These are phyloP conservation scores for Chondrostereum purpureum DNA, from an alignment of 1,284 basidiomycete genomes.

Conservation along the genomic window DNA sequence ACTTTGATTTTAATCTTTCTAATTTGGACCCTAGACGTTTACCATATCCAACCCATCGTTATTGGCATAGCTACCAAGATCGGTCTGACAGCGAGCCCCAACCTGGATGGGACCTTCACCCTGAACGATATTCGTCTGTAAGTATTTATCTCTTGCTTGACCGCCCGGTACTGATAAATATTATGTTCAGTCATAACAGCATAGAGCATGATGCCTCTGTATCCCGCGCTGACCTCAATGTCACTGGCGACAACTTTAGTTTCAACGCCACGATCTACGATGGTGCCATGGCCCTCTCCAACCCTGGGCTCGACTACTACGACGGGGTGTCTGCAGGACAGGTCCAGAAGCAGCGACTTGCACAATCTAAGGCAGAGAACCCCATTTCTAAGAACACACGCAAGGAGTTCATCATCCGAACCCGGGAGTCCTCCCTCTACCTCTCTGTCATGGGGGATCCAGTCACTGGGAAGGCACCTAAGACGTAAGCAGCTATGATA, in stretches of 20 bases:
- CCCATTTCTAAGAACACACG: slow-evolving; percentile 6
- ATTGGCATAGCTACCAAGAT: slow-evolving; percentile 11
- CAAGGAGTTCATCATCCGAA: slow-evolving; percentile 5
- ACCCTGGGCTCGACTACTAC: slow-evolving; percentile 12
- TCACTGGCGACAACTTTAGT: slow-evolving; percentile 12
- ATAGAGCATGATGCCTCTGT: slow-evolving; percentile 13
- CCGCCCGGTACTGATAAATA: background rate
- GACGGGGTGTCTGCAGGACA: slow-evolving; percentile 9
- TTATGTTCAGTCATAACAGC: slow-evolving; percentile 11
- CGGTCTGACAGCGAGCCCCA: slow-evolving; percentile 7
- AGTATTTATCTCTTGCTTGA: background rate
- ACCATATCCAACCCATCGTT: slow-evolving; percentile 10
- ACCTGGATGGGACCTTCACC: slow-evolving; percentile 6
- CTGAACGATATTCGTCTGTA: slow-evolving; percentile 11
- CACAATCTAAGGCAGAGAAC: slow-evolving; percentile 5
- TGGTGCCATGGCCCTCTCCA: slow-evolving; percentile 5
- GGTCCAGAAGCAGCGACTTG: slow-evolving; percentile 9
- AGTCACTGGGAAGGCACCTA: slow-evolving; percentile 7
- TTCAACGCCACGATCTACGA: slow-evolving; percentile 15
- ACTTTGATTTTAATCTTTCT: slow-evolving; percentile 11
- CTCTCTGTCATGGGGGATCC: slow-evolving; percentile 10
- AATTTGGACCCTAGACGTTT: slow-evolving; percentile 14
- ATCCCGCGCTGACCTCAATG: slow-evolving; percentile 9
- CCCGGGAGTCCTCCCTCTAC: slow-evolving; percentile 7
- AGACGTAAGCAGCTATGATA: no score